These are phyloP conservation scores for Mortierella alpina DNA, from an alignment of 192 early-diverging fungal species.

Conservation along the genomic window DNA sequence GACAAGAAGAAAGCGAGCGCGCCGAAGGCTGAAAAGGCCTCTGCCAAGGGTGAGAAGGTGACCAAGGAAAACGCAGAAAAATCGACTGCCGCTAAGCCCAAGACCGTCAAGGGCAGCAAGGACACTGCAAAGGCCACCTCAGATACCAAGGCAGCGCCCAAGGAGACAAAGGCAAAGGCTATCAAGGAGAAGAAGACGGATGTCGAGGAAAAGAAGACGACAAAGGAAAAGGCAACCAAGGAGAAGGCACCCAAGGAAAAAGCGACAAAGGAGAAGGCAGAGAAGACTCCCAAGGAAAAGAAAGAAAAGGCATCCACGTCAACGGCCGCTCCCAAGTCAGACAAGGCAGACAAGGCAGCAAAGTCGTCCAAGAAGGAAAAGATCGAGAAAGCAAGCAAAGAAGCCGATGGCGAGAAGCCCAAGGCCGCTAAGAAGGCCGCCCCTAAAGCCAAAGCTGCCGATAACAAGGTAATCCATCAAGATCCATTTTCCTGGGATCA, in stretches of 20 bases:
- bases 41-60: background rate
- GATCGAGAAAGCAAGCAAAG: slow-evolving; percentile 27
- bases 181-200: background rate
- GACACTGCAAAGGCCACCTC: background rate
- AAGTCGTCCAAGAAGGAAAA: slow-evolving; percentile 35
- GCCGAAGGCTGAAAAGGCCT: slow-evolving; percentile 5
- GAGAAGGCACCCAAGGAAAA: slow-evolving; percentile 10
- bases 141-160: background rate
- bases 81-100: background rate
- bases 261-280: background rate
- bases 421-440: slow-evolving; percentile 30
- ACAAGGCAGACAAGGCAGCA: background rate
- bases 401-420: slow-evolving; percentile 8
- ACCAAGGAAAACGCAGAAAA: slow-evolving; percentile 15
- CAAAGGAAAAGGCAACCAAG: slow-evolving; percentile 21
- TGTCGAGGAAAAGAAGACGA: too few species aligned
- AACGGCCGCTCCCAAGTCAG: slow-evolving; percentile 12
- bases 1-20: slow-evolving; percentile 10
- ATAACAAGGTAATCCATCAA: slow-evolving; percentile 1
- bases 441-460: slow-evolving; percentile 17
- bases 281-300: slow-evolving; percentile 20
- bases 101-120: background rate
- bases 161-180: slow-evolving; percentile 16
- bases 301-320: slow-evolving; percentile 7
- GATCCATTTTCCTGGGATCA: background rate